Base-by-base conservation (phyloP, 768 basidiomycete genomes). In the Polyporus arcularius region DNA sequence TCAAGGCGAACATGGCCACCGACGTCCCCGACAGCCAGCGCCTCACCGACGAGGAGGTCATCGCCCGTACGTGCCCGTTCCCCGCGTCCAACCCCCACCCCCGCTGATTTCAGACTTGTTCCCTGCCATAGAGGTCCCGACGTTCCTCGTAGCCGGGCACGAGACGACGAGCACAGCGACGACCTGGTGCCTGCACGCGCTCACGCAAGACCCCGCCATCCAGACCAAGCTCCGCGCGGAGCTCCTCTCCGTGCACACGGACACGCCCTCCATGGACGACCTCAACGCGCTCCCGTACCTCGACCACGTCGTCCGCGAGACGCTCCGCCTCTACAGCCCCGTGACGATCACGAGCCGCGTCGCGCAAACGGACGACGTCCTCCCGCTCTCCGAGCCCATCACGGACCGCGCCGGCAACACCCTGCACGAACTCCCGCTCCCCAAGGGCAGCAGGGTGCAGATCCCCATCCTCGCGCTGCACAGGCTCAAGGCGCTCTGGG, bases 251-350 rank as follows among this genome's bases (percentile, higher is more conserved):
- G 73, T 86, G 11, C 66, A 76, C 0, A 85, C 82, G 0, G 62
- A 65, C 39, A 61, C 18, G 0, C 88, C 89, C 3, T 78, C 80
- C 4, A 89, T 90, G 85, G 89, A 92, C 35, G 80, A 86, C 35
- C 79, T 92, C 1, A 81, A 83, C 57, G 75, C 80, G 4, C 76
- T 94, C 3, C 81, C 86, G 0, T 90, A 88, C 66, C 83, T 92
- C n/a, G 90, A 90, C 62, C 76, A 76, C 18, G 80, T 88, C 10
- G 77, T 87, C 2, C 79, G 82, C 8, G 88, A 89, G 72, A 82
- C 80, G 0, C 70, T 89, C 57, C 81, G 88, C 0, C 48, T 86
- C 0, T 77, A 88, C 60, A 54, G 85, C 0, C 85, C 86, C 0
- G 79, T 88, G 3, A 72, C 79, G 0, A 63, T 62, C 15, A 79